Evolutionary conservation across 768 basidiomycete genomes (phyloP).

Genomic region (Botryobasidium botryosum): DNA sequence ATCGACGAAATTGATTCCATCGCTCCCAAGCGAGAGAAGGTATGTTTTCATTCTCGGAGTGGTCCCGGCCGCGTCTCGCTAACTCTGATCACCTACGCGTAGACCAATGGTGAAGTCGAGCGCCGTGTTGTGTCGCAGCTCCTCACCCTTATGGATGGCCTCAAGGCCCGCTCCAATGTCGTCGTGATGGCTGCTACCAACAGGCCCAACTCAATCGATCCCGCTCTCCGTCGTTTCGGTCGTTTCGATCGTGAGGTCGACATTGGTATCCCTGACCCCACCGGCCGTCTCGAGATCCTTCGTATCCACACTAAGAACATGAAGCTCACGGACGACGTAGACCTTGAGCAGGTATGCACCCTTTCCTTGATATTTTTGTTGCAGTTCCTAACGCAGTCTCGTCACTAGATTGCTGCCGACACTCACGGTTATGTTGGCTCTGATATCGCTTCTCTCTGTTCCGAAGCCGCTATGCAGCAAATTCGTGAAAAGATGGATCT

Average conservation of each 20-base stretch:
- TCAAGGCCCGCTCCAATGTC: conserved; percentile 96
- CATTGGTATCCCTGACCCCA: conserved; percentile 98
- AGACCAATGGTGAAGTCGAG: conserved; percentile 99
- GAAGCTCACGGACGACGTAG: conserved; percentile 93
- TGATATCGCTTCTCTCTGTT: conserved; percentile 92
- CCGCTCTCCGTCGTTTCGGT: conserved; percentile 95
- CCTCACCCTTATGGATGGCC: conserved; percentile 95
- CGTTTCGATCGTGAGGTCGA: conserved; percentile 99
- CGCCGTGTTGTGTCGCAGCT: conserved; percentile 97
- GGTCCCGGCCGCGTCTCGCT: conserved; percentile 3
- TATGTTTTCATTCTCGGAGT: conserved; percentile 17
- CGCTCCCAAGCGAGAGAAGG: conserved; percentile 99
- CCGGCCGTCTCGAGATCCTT: conserved; percentile 95
- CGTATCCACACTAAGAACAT: conserved; percentile 99
- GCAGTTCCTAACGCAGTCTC: conserved; percentile 6
- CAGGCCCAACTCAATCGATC: conserved; percentile 97
- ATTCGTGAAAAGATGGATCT: conserved; percentile 99
- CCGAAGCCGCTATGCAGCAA: conserved; percentile 99
- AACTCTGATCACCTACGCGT: conserved; percentile 5
- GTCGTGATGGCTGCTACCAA: conserved; percentile 99
- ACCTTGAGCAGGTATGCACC: conserved; percentile 67
- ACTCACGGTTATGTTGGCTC: conserved; percentile 99
- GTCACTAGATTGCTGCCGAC: conserved; percentile 78
- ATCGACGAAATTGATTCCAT: conserved; percentile 99
- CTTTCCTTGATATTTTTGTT: not conserved